Evolutionary conservation across 1,139 yeast genomes (phyloP).

Genomic region (Sporopachydermia cereana): DNA sequence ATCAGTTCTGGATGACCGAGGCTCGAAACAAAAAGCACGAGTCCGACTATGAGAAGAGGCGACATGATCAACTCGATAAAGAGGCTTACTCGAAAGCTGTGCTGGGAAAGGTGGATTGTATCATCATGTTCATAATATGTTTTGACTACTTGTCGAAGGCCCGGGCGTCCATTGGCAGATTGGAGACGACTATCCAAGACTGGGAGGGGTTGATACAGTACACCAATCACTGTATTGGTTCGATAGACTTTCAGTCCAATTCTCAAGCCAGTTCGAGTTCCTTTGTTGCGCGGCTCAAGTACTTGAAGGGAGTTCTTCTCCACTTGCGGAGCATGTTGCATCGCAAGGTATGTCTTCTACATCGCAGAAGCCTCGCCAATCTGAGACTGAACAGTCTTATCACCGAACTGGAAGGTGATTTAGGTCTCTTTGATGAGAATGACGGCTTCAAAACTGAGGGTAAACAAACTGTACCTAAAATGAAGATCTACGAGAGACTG

Average conservation of each 20-base stretch:
- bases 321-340: not conserved
- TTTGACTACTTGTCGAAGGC: conserved; percentile 4
- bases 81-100: conserved; percentile 1
- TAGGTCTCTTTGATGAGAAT: not conserved
- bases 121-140: conserved; percentile 1
- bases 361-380: not conserved
- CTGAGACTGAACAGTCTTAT: not conserved
- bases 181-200: conserved; percentile 2
- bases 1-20: conserved; percentile 1
- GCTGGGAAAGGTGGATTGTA: conserved; percentile 1
- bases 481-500: not conserved
- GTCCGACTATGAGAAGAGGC: conserved; percentile 3
- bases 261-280: not conserved
- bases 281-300: not conserved
- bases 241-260: conserved; percentile 2
- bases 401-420: not conserved
- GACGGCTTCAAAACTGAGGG: not conserved
- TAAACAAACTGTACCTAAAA: not conserved
- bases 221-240: conserved; percentile 4
- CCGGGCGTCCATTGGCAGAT: not conserved
- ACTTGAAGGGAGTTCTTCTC: conserved; percentile 2
- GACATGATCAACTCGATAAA: not conserved
- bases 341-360: not conserved
- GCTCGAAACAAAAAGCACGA: conserved; percentile 4
- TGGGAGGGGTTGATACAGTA: conserved; percentile 1